phyloP scores from a whole-genome alignment of 371 early-diverging fungal species.

The Conidiobolus incongruus region DNA sequence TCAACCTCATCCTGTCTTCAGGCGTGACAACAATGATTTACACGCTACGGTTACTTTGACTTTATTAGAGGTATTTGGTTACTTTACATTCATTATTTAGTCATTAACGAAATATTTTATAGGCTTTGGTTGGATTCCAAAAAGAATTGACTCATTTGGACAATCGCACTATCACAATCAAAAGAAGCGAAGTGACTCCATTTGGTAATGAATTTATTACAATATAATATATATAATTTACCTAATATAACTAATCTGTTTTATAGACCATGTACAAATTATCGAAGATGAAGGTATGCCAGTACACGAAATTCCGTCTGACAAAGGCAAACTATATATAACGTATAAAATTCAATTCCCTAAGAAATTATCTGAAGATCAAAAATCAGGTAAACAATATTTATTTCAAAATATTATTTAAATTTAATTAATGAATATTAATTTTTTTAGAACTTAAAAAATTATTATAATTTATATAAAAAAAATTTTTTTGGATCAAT shows the following conservation, averaged over 20 bases:
- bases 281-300: constrained; percentile 75
- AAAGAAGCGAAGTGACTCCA: constrained; percentile 34
- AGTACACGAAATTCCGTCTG: constrained; percentile 22
- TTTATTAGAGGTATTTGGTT: constrained; percentile 28
- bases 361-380: constrained; percentile 8
- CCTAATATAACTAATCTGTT: neutral
- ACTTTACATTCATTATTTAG: neutral
- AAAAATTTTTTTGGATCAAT: too few relatives aligned
- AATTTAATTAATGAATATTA: too few relatives aligned
- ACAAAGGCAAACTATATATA: constrained; percentile 70
- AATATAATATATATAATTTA: neutral
- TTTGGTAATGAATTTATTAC: constrained; percentile 12
- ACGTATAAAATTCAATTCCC: constrained; percentile 81
- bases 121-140: constrained; percentile 74
- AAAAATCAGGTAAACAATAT: constrained; percentile 6
- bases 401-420: neutral
- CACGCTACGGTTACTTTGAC: constrained; percentile 61
- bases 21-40: constrained; percentile 61
- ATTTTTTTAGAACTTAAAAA: too few relatives aligned
- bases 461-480: too few relatives aligned
- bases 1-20: constrained; percentile 54
- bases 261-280: constrained; percentile 33
- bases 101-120: constrained; percentile 2
- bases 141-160: constrained; percentile 67
- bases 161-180: constrained; percentile 33